Base-by-base conservation (phyloP, 306 rosid species). In the Ceratonia siliqua region DNA sequence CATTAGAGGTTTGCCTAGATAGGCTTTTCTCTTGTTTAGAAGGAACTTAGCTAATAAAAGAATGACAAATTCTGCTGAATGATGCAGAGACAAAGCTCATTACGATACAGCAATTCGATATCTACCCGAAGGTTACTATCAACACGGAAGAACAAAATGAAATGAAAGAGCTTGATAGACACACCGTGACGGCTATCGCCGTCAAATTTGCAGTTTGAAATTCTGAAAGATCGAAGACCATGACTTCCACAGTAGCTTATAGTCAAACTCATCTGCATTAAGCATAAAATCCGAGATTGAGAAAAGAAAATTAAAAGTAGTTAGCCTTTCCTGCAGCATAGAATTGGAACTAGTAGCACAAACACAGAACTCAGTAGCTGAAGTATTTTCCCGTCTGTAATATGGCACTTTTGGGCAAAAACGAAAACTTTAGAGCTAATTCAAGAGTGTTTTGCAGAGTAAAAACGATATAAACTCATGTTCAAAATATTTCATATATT, bases 251-350 rank as follows among this genome's bases (percentile, higher is more conserved):
- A 75, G 69, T 32, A 65, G 69, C 87, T 75, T 74, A 74, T 36
- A 41, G 68, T 48, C 63, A 83, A 71, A 75, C 69, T 75, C 87
- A 75, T 83, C 84, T 79, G 73, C 62, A 70, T 21, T 2, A 57
- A 41, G 35, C 46, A 66, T 7, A 57, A 56, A 36, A 4, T 30
- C 35, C 18, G 3, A 45, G 27, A 49, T 17, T 68, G 8, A 48
- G 17, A 17, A 22, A 52, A 75, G 0, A 24, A 5, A 63, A 20
- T 25, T 24, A 36, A 55, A 43, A 63, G 14, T 0, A 36, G 24
- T 55, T 15, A 15, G 54, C 27, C 35, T 58, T 14, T 13, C 5
- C n/a, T 22, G 28, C 12, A 24, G 36, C 32, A 6, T n/a, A n/a
- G 54, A 48, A 38, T 38, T 38, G 11, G 8, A 48, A 48, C 9